Percentiles rank a stretch among this genome's conserved stretches.
phyloP scores from a whole-genome alignment of 345 rosid genomes.

The Eucalyptus globulus region DNA sequence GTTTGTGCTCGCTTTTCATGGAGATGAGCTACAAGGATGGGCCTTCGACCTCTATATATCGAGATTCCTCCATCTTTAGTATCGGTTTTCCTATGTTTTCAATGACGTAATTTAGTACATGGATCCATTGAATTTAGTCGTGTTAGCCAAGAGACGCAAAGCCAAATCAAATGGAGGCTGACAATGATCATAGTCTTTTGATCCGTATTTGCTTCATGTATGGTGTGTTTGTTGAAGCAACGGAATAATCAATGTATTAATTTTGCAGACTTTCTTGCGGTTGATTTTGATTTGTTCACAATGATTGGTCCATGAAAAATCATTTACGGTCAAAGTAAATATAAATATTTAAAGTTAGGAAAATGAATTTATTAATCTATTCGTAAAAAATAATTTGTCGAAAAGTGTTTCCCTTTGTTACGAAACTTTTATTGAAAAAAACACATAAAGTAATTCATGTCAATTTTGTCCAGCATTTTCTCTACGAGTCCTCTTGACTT shows the following conservation, averaged over 20 bases:
- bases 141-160: not conserved
- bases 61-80: not conserved
- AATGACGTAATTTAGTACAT: not conserved
- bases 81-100: not conserved
- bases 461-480: not conserved
- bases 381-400: not conserved
- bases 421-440: not conserved
- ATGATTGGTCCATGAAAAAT: accelerated
- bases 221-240: not conserved
- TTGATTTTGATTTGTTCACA: not conserved
- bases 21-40: not conserved
- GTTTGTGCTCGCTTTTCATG: not conserved
- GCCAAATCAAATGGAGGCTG: not conserved
- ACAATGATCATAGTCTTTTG: not conserved
- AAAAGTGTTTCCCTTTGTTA: not conserved
- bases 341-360: not conserved
- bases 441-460: not conserved
- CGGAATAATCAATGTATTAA: not conserved
- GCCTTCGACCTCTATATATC: not conserved
- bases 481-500: not conserved
- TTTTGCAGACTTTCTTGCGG: accelerated
- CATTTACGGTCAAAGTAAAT: not conserved
- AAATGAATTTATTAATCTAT: not conserved
- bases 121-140: not conserved
- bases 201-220: not conserved